Percentiles rank a stretch among this genome's conserved stretches.
phyloP scores from a whole-genome alignment of 441 rosid genomes.

The Brassica balearica region DNA sequence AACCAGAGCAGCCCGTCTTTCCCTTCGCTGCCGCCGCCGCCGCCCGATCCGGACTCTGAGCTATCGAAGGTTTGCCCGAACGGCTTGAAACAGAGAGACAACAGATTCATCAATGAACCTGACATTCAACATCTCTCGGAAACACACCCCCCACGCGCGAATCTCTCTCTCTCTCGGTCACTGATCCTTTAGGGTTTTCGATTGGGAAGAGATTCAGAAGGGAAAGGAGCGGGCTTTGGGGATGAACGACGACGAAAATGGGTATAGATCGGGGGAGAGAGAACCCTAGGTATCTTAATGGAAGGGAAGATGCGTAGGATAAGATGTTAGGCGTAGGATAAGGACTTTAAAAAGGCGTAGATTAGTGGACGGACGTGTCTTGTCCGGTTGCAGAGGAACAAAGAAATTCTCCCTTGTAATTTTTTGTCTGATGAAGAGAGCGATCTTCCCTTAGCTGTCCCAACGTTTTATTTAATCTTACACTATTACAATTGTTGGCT shows the following conservation, averaged over 20 bases:
- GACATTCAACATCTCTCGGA: slow-evolving; percentile 93
- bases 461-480: slow-evolving; percentile 19
- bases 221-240: slow-evolving; percentile 32
- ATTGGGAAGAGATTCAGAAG: neutral
- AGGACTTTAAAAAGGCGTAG: neutral
- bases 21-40: slow-evolving; percentile 54
- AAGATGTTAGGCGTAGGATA: slow-evolving; percentile 16
- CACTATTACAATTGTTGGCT: slow-evolving; percentile 24
- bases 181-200: slow-evolving; percentile 29
- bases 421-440: slow-evolving; percentile 42
- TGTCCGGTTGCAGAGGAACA: slow-evolving; percentile 84
- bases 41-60: slow-evolving; percentile 38
- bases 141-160: slow-evolving; percentile 23
- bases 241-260: slow-evolving; percentile 15
- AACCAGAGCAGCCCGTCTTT: slow-evolving; percentile 82
- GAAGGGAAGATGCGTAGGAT: slow-evolving; percentile 42
- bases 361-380: slow-evolving; percentile 46
- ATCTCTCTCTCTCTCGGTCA: neutral
- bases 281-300: slow-evolving; percentile 46
- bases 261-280: slow-evolving; percentile 29
- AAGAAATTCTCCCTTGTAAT: slow-evolving; percentile 46
- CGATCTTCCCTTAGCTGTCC: slow-evolving; percentile 41
- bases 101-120: slow-evolving; percentile 86
- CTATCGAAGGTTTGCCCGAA: slow-evolving; percentile 56
- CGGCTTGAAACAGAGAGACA: slow-evolving; percentile 83